Conservation (phyloP, 2,329 filamentous ascomycete species). For the Byssochlamys sp. region DNA sequence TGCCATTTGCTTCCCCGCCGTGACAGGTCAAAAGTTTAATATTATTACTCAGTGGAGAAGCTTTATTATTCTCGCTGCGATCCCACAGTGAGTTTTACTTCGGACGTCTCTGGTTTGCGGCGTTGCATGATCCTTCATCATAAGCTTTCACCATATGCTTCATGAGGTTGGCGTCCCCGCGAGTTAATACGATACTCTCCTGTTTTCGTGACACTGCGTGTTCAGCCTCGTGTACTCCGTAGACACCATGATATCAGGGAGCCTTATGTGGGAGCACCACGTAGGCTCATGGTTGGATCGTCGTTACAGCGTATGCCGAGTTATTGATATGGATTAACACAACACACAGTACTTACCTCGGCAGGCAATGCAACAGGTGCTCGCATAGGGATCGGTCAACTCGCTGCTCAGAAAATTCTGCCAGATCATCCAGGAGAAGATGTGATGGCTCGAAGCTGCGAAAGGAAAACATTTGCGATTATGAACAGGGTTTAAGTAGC, state of each 20-base stretch:
- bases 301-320: background rate
- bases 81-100: too few relatives aligned
- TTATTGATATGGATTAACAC: background rate
- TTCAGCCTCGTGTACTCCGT: background rate
- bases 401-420: background rate
- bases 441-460: background rate
- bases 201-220: background rate
- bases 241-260: too few relatives aligned
- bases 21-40: background rate
- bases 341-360: background rate
- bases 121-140: background rate
- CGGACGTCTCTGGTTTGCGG: background rate
- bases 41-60: background rate
- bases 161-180: background rate
- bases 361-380: background rate
- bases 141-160: background rate
- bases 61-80: background rate
- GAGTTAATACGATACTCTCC: background rate
- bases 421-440: background rate
- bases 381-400: background rate
- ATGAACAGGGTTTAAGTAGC: background rate
- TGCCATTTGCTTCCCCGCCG: background rate
- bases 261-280: background rate
- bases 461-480: background rate
- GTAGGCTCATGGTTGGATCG: background rate